Evolutionary conservation across 768 basidiomycete species (phyloP).

Genomic region (Cantharellus anzutake): DNA sequence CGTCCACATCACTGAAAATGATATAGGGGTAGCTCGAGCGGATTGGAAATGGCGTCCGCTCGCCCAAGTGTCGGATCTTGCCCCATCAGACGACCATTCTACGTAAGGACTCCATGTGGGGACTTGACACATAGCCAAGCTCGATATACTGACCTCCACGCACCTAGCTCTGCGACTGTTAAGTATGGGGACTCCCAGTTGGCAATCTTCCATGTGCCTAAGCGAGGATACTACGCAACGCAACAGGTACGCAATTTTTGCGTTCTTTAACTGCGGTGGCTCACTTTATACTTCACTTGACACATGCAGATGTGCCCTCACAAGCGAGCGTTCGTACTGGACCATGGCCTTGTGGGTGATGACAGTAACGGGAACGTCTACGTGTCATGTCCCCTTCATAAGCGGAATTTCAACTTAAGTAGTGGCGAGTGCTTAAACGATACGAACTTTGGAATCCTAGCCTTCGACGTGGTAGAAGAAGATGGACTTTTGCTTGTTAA

Average conservation of each 20-base stretch:
- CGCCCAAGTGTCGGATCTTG: slow-evolving; percentile 30
- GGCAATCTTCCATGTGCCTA: slow-evolving; percentile 46
- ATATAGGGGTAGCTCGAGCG: slow-evolving; percentile 25
- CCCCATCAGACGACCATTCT: slow-evolving; percentile 25
- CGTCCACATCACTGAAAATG: slow-evolving; percentile 23
- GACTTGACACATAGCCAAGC: slow-evolving; percentile 1
- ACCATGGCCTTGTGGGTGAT: slow-evolving; percentile 45
- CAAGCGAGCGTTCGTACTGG: slow-evolving; percentile 47
- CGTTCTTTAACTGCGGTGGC: not conserved
- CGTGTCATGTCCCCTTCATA: slow-evolving; percentile 41
- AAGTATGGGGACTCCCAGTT: slow-evolving; percentile 48
- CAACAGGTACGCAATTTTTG: slow-evolving; percentile 32
- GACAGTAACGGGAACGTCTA: slow-evolving; percentile 33
- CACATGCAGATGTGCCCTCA: slow-evolving; percentile 25
- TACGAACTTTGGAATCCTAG: slow-evolving; percentile 34
- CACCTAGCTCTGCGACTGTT: slow-evolving; percentile 26
- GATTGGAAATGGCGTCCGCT: slow-evolving; percentile 40
- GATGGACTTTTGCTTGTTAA: slow-evolving; percentile 28
- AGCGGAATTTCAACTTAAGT: slow-evolving; percentile 39
- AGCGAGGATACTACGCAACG: slow-evolving; percentile 39
- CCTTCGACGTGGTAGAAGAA: slow-evolving; percentile 38
- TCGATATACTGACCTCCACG: not conserved
- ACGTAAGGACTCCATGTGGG: slow-evolving; percentile 19
- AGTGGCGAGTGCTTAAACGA: slow-evolving; percentile 43
- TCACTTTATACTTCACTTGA: not conserved